Evolutionary conservation across 805 yeast species (phyloP).

Genomic region (Barnettozyma salicaria): DNA sequence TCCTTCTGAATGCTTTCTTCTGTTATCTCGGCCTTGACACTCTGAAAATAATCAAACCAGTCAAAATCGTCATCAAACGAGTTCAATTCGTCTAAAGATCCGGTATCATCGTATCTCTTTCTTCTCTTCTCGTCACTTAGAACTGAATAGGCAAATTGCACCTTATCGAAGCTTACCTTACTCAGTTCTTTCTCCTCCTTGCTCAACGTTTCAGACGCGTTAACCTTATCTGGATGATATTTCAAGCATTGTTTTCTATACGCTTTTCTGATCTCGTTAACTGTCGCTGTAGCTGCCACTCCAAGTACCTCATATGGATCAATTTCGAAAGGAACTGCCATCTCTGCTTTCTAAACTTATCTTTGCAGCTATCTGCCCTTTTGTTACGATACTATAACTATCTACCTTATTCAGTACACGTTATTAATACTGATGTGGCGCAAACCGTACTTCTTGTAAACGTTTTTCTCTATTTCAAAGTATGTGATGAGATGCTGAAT

Average conservation of each 20-base stretch:
- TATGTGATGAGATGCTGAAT: too few species aligned
- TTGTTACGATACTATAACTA: too few species aligned
- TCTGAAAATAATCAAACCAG: constrained; percentile 53
- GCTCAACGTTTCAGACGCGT: constrained; percentile 23
- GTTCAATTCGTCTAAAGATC: constrained; percentile 42
- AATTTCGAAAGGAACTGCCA: constrained; percentile 40
- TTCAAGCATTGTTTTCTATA: constrained; percentile 58
- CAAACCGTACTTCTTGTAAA: too few species aligned
- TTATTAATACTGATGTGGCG: too few species aligned
- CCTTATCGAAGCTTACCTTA: constrained; percentile 48
- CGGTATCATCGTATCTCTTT: constrained; percentile 62
- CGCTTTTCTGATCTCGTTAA: constrained; percentile 55
- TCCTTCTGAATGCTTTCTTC: constrained; percentile 69
- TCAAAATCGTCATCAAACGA: constrained; percentile 34
- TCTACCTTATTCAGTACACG: too few species aligned
- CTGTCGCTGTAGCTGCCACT: constrained; percentile 36
- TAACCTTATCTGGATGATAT: constrained; percentile 68
- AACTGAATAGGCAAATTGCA: constrained; percentile 71
- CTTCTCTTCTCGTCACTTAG: constrained; percentile 54
- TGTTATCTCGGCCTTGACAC: constrained; percentile 43
- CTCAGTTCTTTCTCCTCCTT: constrained; percentile 30
- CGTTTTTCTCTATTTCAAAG: too few species aligned
- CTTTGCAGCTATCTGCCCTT: too few species aligned
- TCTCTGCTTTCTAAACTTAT: too few species aligned
- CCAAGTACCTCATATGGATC: constrained; percentile 57